Evolutionary conservation across 2,329 filamentous ascomycete species (phyloP).

Genomic region (Trichophyton verrucosum): DNA sequence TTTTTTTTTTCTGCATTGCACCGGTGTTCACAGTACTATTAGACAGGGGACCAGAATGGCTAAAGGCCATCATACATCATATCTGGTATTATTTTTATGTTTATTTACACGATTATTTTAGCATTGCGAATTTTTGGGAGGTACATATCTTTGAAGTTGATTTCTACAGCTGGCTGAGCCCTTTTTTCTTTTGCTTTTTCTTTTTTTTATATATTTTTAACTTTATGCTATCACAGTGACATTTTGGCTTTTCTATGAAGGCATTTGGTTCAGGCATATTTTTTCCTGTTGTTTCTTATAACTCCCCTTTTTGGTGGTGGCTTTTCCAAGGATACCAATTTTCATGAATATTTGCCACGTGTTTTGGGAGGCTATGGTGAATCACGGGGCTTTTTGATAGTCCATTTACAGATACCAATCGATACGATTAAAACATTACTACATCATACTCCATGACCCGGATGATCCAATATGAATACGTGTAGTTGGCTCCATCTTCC

Average conservation of each 20-base stretch:
- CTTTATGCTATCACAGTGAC: neutral
- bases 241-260: neutral
- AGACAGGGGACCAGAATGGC: neutral
- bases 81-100: neutral
- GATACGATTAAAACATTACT: neutral
- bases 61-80: neutral
- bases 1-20: neutral
- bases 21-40: slow-evolving; percentile 1
- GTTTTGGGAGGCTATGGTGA: neutral
- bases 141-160: neutral
- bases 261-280: neutral
- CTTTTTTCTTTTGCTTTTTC: neutral
- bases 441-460: neutral
- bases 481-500: neutral
- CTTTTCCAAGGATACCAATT: neutral
- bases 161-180: neutral
- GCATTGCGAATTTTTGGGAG: neutral
- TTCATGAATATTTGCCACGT: neutral
- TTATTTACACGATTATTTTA: neutral
- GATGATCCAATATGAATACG: neutral
- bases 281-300: neutral
- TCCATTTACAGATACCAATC: neutral
- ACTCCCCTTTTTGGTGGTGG: neutral
- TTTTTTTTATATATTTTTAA: neutral
- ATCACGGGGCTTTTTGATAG: neutral